Evolutionary conservation across 2,329 filamentous ascomycete genomes (phyloP).

Genomic region (Diaporthe velutina): DNA sequence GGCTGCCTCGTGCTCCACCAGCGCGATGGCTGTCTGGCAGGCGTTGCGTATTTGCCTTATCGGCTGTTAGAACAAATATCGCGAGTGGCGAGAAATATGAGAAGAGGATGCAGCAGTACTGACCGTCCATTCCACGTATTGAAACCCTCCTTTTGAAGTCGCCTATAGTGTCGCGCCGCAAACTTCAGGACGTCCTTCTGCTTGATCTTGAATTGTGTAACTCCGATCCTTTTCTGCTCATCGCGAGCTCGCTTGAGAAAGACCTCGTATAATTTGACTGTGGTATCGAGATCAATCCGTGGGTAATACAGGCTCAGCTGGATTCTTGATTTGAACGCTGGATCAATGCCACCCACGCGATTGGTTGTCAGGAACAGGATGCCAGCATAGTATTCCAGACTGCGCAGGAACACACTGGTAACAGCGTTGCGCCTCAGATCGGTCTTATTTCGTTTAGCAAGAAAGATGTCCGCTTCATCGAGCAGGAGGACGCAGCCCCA

Average conservation of each 20-base stretch:
- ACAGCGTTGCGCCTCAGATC: constrained; percentile 62
- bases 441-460: constrained; percentile 61
- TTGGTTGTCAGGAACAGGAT: constrained; percentile 30
- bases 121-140: constrained; percentile 30
- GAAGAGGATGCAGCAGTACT: background rate
- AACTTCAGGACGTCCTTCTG: constrained; percentile 17
- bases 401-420: constrained; percentile 49
- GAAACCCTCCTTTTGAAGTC: constrained; percentile 5
- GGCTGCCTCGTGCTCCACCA: constrained; percentile 25
- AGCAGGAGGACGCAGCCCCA: constrained; percentile 67
- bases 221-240: background rate
- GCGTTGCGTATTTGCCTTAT: constrained; percentile 28
- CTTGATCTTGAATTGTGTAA: constrained; percentile 26
- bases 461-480: constrained; percentile 72
- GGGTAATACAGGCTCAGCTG: constrained; percentile 25
- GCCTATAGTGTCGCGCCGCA: background rate
- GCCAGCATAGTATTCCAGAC: constrained; percentile 31
- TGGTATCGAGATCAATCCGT: background rate
- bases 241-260: constrained; percentile 7
- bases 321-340: constrained; percentile 23
- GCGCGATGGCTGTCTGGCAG: constrained; percentile 29
- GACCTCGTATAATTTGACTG: constrained; percentile 7
- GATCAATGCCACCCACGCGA: constrained; percentile 24
- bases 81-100: background rate
- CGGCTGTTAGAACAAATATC: background rate